Percentiles rank a stretch among this genome's conserved stretches.
These are phyloP conservation scores for Claviceps capensis DNA, from an alignment of 2,329 filamentous ascomycete genomes.

Conservation along the genomic window DNA sequence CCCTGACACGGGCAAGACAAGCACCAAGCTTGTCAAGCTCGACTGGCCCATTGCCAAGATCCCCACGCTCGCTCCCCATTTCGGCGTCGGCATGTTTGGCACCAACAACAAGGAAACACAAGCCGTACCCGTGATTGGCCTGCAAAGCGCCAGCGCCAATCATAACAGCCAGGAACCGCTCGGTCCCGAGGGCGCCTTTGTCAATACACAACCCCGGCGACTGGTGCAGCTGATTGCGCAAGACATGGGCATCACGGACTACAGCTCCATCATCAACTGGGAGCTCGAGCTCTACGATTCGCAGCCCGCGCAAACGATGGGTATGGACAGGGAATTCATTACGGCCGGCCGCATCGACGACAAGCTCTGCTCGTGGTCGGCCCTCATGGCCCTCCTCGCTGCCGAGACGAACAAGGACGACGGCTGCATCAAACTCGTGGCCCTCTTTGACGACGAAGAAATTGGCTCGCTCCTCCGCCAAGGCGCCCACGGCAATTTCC, in stretches of 20 bases:
- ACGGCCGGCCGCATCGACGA: constrained; percentile 93
- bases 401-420: constrained; percentile 41
- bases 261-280: constrained; percentile 78
- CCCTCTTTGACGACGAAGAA: constrained; percentile 95
- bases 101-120: constrained; percentile 75
- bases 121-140: constrained; percentile 83
- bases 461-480: constrained; percentile 85
- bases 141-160: constrained; percentile 52
- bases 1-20: constrained; percentile 57
- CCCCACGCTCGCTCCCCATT: constrained; percentile 86
- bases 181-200: constrained; percentile 58
- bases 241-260: constrained; percentile 59
- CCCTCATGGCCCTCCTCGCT: constrained; percentile 68
- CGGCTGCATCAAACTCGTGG: constrained; percentile 73
- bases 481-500: constrained; percentile 79
- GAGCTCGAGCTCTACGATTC: constrained; percentile 90
- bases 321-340: constrained; percentile 85
- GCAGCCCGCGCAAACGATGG: constrained; percentile 71
- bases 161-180: constrained; percentile 27
- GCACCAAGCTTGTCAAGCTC: constrained; percentile 72
- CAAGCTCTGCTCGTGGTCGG: constrained; percentile 92
- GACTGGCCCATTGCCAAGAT: constrained; percentile 91
- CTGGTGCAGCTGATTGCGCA: constrained; percentile 72
- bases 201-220: constrained; percentile 68
- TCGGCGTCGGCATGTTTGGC: constrained; percentile 61